phyloP scores from a whole-genome alignment of 2,329 filamentous ascomycete species.

The Penicillium freii region DNA sequence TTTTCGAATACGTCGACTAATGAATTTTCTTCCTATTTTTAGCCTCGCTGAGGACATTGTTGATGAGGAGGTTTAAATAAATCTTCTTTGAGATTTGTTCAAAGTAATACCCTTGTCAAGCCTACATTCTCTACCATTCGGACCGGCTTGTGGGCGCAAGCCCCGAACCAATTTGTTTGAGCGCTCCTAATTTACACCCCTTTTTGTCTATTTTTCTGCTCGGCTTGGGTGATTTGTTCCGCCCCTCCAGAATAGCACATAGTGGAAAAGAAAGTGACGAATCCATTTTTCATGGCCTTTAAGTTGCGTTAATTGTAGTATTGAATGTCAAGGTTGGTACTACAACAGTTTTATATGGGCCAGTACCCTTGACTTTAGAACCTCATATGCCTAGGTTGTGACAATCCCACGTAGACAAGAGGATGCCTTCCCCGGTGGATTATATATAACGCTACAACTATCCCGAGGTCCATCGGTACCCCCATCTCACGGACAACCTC shows the following conservation, averaged over 20 bases:
- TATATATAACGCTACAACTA: background rate
- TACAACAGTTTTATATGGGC: background rate
- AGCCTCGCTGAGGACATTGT: slow-evolving; percentile 69
- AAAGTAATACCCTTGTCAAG: slow-evolving; percentile 40
- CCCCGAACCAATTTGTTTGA: slow-evolving; percentile 36
- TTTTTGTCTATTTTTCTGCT: slow-evolving; percentile 37
- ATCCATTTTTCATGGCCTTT: slow-evolving; percentile 9
- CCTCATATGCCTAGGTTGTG: background rate
- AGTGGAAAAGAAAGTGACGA: slow-evolving; percentile 34
- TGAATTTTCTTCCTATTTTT: slow-evolving; percentile 1
- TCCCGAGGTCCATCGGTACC: too few relatives aligned
- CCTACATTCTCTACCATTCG: slow-evolving; percentile 33
- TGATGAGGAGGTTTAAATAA: slow-evolving; percentile 68
- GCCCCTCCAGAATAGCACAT: slow-evolving; percentile 34
- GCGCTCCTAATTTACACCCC: slow-evolving; percentile 35
- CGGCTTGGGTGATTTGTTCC: slow-evolving; percentile 16
- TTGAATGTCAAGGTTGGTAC: background rate
- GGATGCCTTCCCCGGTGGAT: too few relatives aligned
- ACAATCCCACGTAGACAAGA: background rate
- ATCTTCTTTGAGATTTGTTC: slow-evolving; percentile 33
- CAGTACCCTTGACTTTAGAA: background rate
- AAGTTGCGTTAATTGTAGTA: background rate
- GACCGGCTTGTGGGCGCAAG: slow-evolving; percentile 23
- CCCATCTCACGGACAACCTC: too few relatives aligned
- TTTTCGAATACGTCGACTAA: background rate